A percentile compares a stretch with the other conserved stretches of the same genome.
Conservation (phyloP, 768 basidiomycete genomes). For the Lanmaoa rubissima region DNA sequence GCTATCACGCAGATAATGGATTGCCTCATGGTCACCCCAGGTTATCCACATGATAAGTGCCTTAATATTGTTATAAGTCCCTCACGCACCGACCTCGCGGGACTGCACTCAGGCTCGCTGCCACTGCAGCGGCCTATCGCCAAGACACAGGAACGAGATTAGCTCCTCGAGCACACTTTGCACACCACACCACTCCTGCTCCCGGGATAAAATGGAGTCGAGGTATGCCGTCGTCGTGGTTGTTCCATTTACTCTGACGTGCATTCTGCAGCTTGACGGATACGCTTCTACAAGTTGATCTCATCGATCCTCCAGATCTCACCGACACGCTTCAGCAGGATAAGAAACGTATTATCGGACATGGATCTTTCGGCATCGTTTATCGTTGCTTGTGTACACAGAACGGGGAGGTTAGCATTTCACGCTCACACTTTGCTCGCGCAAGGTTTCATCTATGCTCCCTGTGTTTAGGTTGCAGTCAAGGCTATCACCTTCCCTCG, state of each 20-base stretch:
- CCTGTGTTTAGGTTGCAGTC: constrained; percentile 1
- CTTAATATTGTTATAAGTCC: too few relatives aligned
- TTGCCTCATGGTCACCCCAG: too few relatives aligned
- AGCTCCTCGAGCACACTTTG: neutral
- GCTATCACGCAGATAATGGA: too few relatives aligned
- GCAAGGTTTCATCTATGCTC: neutral
- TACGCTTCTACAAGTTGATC: neutral
- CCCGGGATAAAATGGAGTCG: neutral
- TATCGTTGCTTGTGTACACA: neutral
- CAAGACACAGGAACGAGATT: neutral
- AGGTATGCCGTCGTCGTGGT: neutral
- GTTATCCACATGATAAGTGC: too few relatives aligned
- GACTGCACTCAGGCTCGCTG: neutral
- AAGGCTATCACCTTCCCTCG: neutral
- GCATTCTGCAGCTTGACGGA: neutral
- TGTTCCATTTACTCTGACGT: neutral
- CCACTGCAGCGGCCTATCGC: too few relatives aligned
- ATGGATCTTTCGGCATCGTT: neutral
- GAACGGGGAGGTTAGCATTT: neutral
- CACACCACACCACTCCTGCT: neutral
- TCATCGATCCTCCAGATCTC: neutral
- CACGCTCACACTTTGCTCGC: too few relatives aligned
- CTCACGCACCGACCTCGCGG: too few relatives aligned
- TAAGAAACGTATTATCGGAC: neutral
- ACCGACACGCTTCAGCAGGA: neutral